Evolutionary conservation across 805 yeast species (phyloP), one percentile per base, ranked within the genome.

Genomic region (Candida ascalaphidarum): DNA sequence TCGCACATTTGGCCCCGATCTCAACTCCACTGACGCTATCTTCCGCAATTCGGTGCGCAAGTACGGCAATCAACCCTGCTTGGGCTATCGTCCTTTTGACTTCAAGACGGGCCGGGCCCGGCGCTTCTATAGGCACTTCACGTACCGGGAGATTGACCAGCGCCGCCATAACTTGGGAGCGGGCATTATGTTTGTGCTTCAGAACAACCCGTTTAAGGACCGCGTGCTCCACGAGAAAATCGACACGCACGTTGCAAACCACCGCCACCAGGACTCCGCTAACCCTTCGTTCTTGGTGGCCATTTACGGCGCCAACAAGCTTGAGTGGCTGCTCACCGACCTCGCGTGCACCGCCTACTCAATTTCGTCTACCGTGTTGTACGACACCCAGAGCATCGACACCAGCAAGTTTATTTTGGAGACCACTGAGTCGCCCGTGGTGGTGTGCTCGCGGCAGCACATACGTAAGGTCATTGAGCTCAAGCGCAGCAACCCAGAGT

Each of bases 141-240:
- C 69, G 2, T 77, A 63, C 41, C 41, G 34, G 5, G 48, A 61
- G 29, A 60, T 71, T 15, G 61, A 62, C 11, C 36, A 45, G 17
- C 55, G 73, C 33, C 63, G 72, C 28, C 51, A 54, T 22, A 41
- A 58, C 28, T 55, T 75, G 17, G 86, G 82, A 4, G 49, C 78
- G 9, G 86, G 84, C 65, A 27, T 43, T n/a, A 21, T 43, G 21
- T 30, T 31, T 17, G 16, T 29, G 20, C 70, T 74, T 18, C 36
- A 30, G 17, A 38, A 41, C 22, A 46, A 48, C 22, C 50, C 49
- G 3, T 50, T 33, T 28, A 32, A 33, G n/a, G 27, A 25, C 9
- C 25, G 37, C 29, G 38, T 33, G 36, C 23, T 22, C 5, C 49
- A 61, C 47, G 12, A 35, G 36, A 45, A 50, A 34, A 52, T 54